A percentile compares a stretch with the other conserved stretches of the same genome.
Conservation (phyloP, 2,329 filamentous ascomycete species). For the Colletotrichum orchidophilum region DNA sequence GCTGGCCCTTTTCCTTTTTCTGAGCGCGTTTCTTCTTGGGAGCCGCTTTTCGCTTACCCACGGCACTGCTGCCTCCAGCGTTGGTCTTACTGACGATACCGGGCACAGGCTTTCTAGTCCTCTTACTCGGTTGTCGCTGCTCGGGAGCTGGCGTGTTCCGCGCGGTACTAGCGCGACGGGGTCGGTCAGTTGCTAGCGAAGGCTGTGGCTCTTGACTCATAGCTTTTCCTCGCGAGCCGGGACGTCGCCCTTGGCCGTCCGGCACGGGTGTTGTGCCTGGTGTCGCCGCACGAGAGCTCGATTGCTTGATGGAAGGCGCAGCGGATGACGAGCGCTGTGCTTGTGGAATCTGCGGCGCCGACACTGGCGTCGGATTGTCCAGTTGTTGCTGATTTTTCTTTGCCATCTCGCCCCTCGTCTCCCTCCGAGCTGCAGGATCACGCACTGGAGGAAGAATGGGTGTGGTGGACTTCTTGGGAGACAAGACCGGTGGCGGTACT, state of each 20-base stretch:
- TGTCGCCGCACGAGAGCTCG: constrained; percentile 46
- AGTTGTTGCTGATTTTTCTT: constrained; percentile 50
- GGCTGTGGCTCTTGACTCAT: constrained; percentile 60
- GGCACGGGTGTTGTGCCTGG: constrained; percentile 48
- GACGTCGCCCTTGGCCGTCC: constrained; percentile 54
- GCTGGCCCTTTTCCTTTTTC: constrained; percentile 57
- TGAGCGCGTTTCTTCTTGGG: constrained; percentile 69
- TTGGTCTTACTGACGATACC: constrained; percentile 73
- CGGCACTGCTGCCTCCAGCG: constrained; percentile 70
- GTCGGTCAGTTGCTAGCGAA: constrained; percentile 61
- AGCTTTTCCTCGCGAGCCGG: constrained; percentile 62
- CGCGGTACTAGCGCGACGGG: constrained; percentile 65
- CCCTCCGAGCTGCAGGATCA: constrained; percentile 48
- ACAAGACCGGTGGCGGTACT: constrained; percentile 46
- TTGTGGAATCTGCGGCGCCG: constrained; percentile 29
- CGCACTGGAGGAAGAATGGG: constrained; percentile 48
- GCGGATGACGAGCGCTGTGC: constrained; percentile 35
- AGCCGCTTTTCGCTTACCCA: constrained; percentile 76
- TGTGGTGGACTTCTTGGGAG: constrained; percentile 43
- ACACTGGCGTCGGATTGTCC: constrained; percentile 8
- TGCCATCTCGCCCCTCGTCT: constrained; percentile 55
- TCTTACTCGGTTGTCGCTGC: constrained; percentile 55
- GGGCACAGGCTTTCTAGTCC: constrained; percentile 76
- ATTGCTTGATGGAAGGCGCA: constrained; percentile 42
- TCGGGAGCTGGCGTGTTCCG: constrained; percentile 67